Evolutionary conservation across 305 asterid genomes (phyloP), one percentile per base, ranked within the genome.

Genomic region (Vinca major): DNA sequence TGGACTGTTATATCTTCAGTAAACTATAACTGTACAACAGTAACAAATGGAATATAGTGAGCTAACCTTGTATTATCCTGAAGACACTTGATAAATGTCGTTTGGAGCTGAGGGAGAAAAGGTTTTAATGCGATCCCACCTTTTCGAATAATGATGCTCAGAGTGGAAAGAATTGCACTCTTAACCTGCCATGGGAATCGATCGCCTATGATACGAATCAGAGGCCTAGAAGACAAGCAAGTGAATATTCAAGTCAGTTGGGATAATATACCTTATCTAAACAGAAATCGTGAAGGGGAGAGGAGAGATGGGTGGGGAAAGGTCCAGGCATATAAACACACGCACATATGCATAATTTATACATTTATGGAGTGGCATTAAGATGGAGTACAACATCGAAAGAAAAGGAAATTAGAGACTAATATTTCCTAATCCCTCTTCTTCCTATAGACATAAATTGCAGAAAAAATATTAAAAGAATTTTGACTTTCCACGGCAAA

Each of bases 181-280:
- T 93, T 93, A 66, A 93, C 97, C 90, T 93, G 97, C 99, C 99
- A 93, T 57, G 99, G 96, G 76, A 90, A 93, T 17, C 97, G 88
- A 79, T 93, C 99, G 49, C 99, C 97, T 70, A 93, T 87, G 71
- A 93, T 90, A 75, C 99, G 97, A 77, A 93, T 93, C 77, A 93
- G 81, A 17, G 99, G 99, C 79, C 99, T 93, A 78, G 69, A 83
- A 77, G 60, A n/a, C 33, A 26, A 26, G 33, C 33, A 76, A 64
- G 47, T 41, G 61, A 66, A 33, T 73, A 77, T 43, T 26, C 10
- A 61, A 7, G 26, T 61, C 48, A 61, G 6, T 16, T 37, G 65
- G 48, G 13, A 37, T 36, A 60, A 60, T 13, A 8, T 37, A 60
- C 10, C 12, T 17, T 4, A 57, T 10, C 5, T 11, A 4, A 19